Percentiles rank a stretch among this genome's conserved stretches.
phyloP scores from a whole-genome alignment of 1,284 basidiomycete genomes.

The Golubevia sp. region DNA sequence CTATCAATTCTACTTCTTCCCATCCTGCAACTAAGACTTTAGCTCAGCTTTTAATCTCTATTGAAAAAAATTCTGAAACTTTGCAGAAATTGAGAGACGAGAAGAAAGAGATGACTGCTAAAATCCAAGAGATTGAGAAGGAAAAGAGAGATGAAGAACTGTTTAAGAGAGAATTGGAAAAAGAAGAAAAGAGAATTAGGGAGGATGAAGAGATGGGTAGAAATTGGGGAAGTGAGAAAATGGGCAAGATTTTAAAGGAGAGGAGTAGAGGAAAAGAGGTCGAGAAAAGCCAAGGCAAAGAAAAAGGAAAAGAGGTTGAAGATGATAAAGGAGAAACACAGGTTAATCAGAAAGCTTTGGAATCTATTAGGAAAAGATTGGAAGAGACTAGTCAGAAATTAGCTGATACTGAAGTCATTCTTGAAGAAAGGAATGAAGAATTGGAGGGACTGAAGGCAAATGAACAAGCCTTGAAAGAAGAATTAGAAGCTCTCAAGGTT shows the following conservation, averaged over 20 bases:
- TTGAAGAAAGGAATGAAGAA: not conserved
- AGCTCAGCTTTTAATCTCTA: constrained; percentile 8
- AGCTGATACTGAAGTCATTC: not conserved
- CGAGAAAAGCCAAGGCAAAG: constrained; percentile 16
- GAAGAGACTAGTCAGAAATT: not conserved
- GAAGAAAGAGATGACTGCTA: constrained; percentile 8
- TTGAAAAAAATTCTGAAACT: constrained; percentile 15
- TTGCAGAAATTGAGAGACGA: constrained; percentile 8
- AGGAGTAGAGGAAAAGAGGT: constrained; percentile 20
- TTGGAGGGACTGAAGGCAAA: not conserved
- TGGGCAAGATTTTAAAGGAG: not conserved
- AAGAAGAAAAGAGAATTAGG: constrained; percentile 24
- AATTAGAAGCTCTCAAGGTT: constrained; percentile 7
- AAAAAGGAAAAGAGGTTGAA: constrained; percentile 11
- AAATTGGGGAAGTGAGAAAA: constrained; percentile 18
- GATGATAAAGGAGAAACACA: constrained; percentile 17
- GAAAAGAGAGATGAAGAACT: not conserved
- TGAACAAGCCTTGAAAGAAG: not conserved
- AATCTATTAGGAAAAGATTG: not conserved
- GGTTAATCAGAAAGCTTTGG: not conserved
- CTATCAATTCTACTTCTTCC: not conserved
- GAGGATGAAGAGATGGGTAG: constrained; percentile 17
- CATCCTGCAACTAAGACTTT: not conserved
- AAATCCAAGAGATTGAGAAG: not conserved
- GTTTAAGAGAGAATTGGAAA: constrained; percentile 13